Base-by-base conservation (phyloP, 805 yeast genomes). In the Saccharomycopsis babjevae region DNA sequence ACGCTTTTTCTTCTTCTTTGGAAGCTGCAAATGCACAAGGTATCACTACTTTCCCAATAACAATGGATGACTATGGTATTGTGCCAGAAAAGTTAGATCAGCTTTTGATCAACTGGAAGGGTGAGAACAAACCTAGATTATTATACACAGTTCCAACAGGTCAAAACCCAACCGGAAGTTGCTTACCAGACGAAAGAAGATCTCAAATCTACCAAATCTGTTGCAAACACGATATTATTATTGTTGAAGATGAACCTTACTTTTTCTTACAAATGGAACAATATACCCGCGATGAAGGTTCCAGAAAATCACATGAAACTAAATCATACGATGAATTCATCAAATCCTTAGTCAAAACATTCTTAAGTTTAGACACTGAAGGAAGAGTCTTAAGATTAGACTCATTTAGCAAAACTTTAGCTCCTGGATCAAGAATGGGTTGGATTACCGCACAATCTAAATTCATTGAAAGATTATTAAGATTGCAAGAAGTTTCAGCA, bases 121-220 rank as follows among this genome's bases (percentile, higher is more conserved):
- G 80, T 50, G 67, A 73, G 32, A 77, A 73, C 43, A 84, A 84
- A 73, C 98, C 98, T 66, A 90, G 87, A 73, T 76, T 93, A 63
- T 78, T 93, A 67, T 94, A 94, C 82, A 85, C 94, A 50, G 89
- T 93, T 68, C 86, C 94, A 66, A 94, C 98, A 8, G 99, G 99
- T 65, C 98, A 94, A 77, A 93, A 93, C 80, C 99, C 99, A 65
- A 92, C 97, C 20, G 99, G 99, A 43, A 85, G 96, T 3, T 88
- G 90, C 28, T 77, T 94, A 68, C 77, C 86, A 40, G 74, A 69
- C 32, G 92, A 89, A 69, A 84, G 98, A 77, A 88, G 97, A 76
- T 72, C 75, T 64, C 82, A 79, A 61, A 81, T 94, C 66, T 92
- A 91, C 74, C 79, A 81, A 64, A 71, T 93, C 64, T 93, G 96